These are phyloP conservation scores for Didymella glomerata DNA, from an alignment of 2,329 filamentous ascomycete species.

Conservation along the genomic window DNA sequence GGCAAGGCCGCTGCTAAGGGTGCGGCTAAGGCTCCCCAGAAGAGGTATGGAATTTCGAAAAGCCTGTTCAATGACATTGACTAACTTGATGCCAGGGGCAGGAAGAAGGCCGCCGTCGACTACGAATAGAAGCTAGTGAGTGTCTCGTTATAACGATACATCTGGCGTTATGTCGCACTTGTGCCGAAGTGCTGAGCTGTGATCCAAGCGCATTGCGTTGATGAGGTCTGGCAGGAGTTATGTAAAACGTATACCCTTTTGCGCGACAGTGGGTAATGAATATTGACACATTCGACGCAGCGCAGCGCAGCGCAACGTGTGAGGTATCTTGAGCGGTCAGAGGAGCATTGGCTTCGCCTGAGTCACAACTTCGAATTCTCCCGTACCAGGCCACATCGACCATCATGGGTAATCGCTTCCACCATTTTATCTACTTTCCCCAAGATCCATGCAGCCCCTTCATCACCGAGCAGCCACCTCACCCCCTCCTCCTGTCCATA, in stretches of 20 bases:
- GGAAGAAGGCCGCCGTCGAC: slow-evolving; percentile 33
- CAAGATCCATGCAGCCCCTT: slow-evolving; percentile 69
- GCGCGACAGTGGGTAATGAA: background rate
- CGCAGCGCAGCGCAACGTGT: no score
- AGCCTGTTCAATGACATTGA: background rate
- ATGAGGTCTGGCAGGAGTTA: background rate
- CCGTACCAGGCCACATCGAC: no score
- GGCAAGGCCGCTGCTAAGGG: slow-evolving; percentile 30
- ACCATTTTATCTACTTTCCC: slow-evolving; percentile 60
- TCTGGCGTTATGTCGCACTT: background rate
- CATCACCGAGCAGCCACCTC: slow-evolving; percentile 68
- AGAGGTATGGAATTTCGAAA: slow-evolving; percentile 33
- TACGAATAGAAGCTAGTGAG: slow-evolving; percentile 26
- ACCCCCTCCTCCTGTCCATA: slow-evolving; percentile 60
- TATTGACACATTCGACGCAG: no score
- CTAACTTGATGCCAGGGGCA: slow-evolving; percentile 30
- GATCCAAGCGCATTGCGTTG: background rate
- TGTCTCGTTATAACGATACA: background rate
- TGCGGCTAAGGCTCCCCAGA: slow-evolving; percentile 36
- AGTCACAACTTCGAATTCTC: no score
- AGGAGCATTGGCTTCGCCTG: no score
- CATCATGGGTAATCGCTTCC: no score
- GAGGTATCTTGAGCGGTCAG: no score
- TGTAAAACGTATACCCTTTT: slow-evolving; percentile 22
- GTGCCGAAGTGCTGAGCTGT: background rate